phyloP scores from a whole-genome alignment of 768 basidiomycete species.

The Chlorophyllum brunneum region DNA sequence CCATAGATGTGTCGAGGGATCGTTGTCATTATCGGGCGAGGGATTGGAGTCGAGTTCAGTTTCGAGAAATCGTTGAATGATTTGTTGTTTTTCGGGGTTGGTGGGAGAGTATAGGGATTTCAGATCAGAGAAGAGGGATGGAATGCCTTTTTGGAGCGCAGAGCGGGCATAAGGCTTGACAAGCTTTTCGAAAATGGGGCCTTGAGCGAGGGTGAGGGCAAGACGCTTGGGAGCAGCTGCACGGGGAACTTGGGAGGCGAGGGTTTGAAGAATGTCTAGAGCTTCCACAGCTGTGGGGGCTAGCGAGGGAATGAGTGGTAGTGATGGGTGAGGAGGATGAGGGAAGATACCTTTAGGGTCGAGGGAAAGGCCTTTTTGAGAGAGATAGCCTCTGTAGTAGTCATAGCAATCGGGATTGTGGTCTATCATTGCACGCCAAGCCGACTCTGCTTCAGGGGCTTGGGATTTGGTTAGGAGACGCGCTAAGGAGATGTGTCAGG shows the following conservation, averaged over 20 bases:
- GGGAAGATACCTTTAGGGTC: constrained; percentile 34
- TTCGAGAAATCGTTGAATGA: constrained; percentile 70
- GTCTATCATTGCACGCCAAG: constrained; percentile 78
- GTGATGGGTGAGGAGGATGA: not conserved
- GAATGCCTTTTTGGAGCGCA: constrained; percentile 80
- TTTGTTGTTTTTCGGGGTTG: constrained; percentile 56
- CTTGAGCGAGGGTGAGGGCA: constrained; percentile 62
- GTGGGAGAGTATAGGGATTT: constrained; percentile 66
- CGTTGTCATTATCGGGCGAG: constrained; percentile 22
- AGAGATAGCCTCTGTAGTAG: constrained; percentile 75
- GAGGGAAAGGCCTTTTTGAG: constrained; percentile 59
- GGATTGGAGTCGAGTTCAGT: constrained; percentile 24
- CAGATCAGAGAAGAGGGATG: constrained; percentile 89
- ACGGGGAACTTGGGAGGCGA: constrained; percentile 59
- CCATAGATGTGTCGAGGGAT: constrained; percentile 90
- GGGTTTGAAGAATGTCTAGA: constrained; percentile 52
- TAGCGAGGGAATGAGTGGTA: constrained; percentile 21
- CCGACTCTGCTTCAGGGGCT: constrained; percentile 68
- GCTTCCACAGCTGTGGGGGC: constrained; percentile 51
- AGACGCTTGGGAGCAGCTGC: constrained; percentile 73
- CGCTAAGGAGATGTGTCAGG: constrained; percentile 40
- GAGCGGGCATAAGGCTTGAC: constrained; percentile 63
- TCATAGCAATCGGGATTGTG: constrained; percentile 81
- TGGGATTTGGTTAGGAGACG: constrained; percentile 69
- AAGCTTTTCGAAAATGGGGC: constrained; percentile 63